Evolutionary conservation across 257 asterid genomes (phyloP), one percentile per base, ranked within the genome.

Genomic region (Plantago ovata): DNA sequence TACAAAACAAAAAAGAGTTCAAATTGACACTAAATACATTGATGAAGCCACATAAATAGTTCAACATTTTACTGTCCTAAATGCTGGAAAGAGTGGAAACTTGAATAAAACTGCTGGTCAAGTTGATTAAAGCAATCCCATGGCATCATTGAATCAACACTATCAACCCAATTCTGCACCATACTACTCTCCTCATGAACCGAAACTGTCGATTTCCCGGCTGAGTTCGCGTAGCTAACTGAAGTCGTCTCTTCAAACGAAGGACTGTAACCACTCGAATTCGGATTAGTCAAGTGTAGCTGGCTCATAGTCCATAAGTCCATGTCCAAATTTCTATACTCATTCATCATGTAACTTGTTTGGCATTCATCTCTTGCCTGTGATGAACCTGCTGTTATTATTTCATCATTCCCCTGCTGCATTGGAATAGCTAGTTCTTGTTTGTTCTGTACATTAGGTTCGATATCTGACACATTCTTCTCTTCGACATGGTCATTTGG

Each of bases 61-160:
- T 21, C n/a, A 41, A 10, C 6, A 19, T 22, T 56, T n/a, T 7
- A 40, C 6, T 55, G 23, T 33, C 39, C 11, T 41, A 28, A 28
- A 64, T 48, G 44, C 51, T 42, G 42, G 53, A 28, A 28, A 64
- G 42, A 39, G 46, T 42, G 42, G 53, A 41, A 65, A 57, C 16
- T 20, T 0, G 50, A 36, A 28, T 58, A 57, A 11, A 73, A 22
- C 23, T 70, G 74, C 47, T 71, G 61, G 58, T 79, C 75, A 8
- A 72, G 56, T 41, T 69, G 70, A 59, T 62, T 65, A 60, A 76
- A 70, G 33, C 56, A 38, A 28, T 76, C 81, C 84, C 81, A 75
- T 0, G 80, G 71, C 24, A 75, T 53, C 62, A 77, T 48, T 9
- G 91, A 77, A 62, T 80, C 85, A 18, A 67, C 65, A 58, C 61